Conservation (phyloP, 2,329 filamentous ascomycete genomes). For the Sclerotinia minor region DNA sequence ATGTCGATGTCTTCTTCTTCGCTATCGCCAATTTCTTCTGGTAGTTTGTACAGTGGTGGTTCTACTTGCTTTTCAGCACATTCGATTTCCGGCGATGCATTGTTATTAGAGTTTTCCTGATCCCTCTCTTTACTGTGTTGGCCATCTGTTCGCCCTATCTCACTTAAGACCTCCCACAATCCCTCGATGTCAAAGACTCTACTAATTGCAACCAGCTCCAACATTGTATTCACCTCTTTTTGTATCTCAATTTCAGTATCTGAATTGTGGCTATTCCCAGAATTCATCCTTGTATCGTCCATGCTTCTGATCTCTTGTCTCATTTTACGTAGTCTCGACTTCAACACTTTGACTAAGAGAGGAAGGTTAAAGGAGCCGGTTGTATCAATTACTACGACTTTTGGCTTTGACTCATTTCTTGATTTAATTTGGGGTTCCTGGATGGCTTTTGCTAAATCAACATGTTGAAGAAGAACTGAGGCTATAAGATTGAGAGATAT, state of each 20-base stretch:
- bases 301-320: background rate
- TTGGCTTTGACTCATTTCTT: slow-evolving; percentile 19
- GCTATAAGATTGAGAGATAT: slow-evolving; percentile 38
- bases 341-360: slow-evolving; percentile 36
- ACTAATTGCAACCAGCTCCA: slow-evolving; percentile 55
- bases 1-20: slow-evolving; percentile 13
- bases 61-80: background rate
- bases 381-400: slow-evolving; percentile 39
- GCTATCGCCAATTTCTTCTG: slow-evolving; percentile 43
- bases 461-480: slow-evolving; percentile 29
- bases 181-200: slow-evolving; percentile 61
- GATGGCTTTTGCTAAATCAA: background rate
- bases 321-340: slow-evolving; percentile 26
- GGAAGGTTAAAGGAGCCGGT: slow-evolving; percentile 38
- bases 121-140: background rate
- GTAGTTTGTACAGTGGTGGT: background rate
- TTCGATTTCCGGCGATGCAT: background rate
- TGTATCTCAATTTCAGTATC: slow-evolving; percentile 22
- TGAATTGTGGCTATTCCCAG: background rate
- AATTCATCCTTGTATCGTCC: background rate
- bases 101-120: background rate
- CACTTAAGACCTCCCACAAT: slow-evolving; percentile 56
- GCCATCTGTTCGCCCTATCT: slow-evolving; percentile 43
- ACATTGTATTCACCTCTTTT: slow-evolving; percentile 32
- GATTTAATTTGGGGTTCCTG: background rate